Base-by-base conservation (phyloP, 2,329 filamentous ascomycete genomes). In the Sclerotinia trifoliorum region DNA sequence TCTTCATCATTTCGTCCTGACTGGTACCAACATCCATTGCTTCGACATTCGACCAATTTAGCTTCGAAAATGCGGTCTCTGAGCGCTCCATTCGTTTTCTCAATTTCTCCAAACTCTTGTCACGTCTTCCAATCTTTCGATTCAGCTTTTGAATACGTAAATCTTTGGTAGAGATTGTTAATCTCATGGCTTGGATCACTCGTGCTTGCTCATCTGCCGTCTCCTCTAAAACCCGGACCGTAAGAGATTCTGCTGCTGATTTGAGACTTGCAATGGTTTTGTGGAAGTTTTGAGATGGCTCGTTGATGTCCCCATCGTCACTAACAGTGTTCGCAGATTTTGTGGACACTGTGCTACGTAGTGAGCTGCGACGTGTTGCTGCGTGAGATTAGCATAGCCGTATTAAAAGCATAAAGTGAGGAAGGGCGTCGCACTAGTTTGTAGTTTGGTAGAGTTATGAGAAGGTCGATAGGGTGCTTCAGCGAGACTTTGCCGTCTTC, bases 331-430 rank as follows among this genome's bases (percentile, higher is more conserved):
- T n/a, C 32, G 44, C 21, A 62, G 29, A 35, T n/a, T 39, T 5
- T 2, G 4, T 51, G 21, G 46, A 51, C 21, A 62, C 3, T 26
- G 19, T 49, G 13, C 21, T 51, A 24, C 46, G 58, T 51, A 46
- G 44, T 62, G 58, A 49, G 29, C 29, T 62, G 58, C 58, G 58
- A 62, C 29, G 58, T 3, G n/a, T 17, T 24, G 29, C 58, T 62
- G 10, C 26, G 21, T 19, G 29, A 19, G 21, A 26, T 62, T 62
- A 62, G 44, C 58, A 24, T 35, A 19, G 17, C 3, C 6, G 1
- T 51, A 51, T 26, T 13, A 8, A 17, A 19, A 17, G 0, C 0
- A 13, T 49, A 3, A 7, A 5, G 11, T 39, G 15, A 13, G 4
- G 5, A 39, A 24, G 46, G 46, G 32, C 32, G 6, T 6, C 60